Base-by-base conservation (phyloP, 2,329 filamentous ascomycete genomes). In the Phaeosphaeriaceae sp. region DNA sequence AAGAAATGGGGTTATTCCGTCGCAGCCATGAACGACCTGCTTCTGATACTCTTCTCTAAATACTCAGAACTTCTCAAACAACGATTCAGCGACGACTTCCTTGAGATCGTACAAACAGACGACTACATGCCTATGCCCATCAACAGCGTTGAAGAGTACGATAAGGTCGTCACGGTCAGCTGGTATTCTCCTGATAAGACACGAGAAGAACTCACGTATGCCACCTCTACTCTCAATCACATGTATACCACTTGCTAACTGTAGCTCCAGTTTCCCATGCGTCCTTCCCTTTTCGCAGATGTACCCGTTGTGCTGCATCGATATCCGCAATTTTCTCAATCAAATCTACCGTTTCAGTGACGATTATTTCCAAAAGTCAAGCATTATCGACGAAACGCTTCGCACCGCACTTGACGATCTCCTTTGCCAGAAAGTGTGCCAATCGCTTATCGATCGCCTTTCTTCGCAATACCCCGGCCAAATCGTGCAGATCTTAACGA, bases 121-220 rank as follows among this genome's bases (percentile, higher is more conserved):
- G 94, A 99, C 74, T 99, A 99, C 74, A 99, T 99, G 93, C 95
- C 94, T 2, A 97, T 99, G 94, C 90, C 91, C 1, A 96, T 97
- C 71, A 90, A 92, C 64, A 92, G 88, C 16, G 76, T 82, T 13
- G 92, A 96, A 63, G 92, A 97, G 67, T 97, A 96, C 68, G 90
- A 95, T 64, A 96, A 97, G 66, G 93, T 99, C 29, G 85, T 97
- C 57, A 94, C 92, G 54, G 92, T 97, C 52, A 96, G 89, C 76
- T 99, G 93, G 93, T 97, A 96, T 72, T 87, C 84, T 1, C 92
- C 92, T 35, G 91, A 96, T 26, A 91, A 89, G 62, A 77, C 86
- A 15, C 77, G 83, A 23, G 86, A 92, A 52, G 85, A 94, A 60
- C 82, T 96, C 63, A 86, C 82, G 83, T 92, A 81, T 58, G 83